Conservation (phyloP, 495 filamentous ascomycete species). For the Neurospora discreta region DNA sequence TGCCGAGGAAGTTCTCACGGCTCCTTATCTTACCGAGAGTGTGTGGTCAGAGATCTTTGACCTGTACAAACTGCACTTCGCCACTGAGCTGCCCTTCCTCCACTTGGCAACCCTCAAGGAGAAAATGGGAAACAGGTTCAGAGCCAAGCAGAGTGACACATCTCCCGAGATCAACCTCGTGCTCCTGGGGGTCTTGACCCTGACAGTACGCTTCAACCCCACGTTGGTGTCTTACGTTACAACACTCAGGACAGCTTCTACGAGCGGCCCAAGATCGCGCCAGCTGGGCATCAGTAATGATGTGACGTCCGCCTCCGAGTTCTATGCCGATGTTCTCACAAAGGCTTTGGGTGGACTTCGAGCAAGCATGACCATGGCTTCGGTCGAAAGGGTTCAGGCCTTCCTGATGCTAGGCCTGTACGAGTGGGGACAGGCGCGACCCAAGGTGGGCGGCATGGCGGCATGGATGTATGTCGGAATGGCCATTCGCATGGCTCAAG, state of each 20-base stretch:
- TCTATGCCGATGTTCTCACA: slow-evolving; percentile 62
- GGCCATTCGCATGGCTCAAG: slow-evolving; percentile 64
- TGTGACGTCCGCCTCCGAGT: slow-evolving; percentile 61
- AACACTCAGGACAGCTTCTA: slow-evolving; percentile 23
- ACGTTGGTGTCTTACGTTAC: slow-evolving; percentile 53
- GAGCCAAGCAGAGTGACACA: slow-evolving; percentile 34
- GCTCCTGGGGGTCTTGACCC: slow-evolving; percentile 63
- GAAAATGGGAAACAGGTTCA: slow-evolving; percentile 30
- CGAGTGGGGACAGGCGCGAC: slow-evolving; percentile 65
- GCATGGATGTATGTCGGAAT: slow-evolving; percentile 71
- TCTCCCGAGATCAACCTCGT: slow-evolving; percentile 46
- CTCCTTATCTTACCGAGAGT: slow-evolving; percentile 50
- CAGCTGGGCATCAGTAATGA: slow-evolving; percentile 29
- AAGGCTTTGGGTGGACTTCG: slow-evolving; percentile 48
- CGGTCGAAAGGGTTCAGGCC: slow-evolving; percentile 62
- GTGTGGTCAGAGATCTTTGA: slow-evolving; percentile 65
- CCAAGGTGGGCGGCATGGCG: slow-evolving; percentile 49
- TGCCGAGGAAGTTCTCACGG: slow-evolving; percentile 40
- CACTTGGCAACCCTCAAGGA: slow-evolving; percentile 67
- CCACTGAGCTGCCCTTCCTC: slow-evolving; percentile 72
- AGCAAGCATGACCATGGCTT: slow-evolving; percentile 44
- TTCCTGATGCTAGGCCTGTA: slow-evolving; percentile 75
- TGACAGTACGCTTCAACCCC: slow-evolving; percentile 70
- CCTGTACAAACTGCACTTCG: slow-evolving; percentile 73
- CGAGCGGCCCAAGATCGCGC: slow-evolving; percentile 25